Conservation (phyloP, 2,329 filamentous ascomycete species). For the Cytospora schulzeri region DNA sequence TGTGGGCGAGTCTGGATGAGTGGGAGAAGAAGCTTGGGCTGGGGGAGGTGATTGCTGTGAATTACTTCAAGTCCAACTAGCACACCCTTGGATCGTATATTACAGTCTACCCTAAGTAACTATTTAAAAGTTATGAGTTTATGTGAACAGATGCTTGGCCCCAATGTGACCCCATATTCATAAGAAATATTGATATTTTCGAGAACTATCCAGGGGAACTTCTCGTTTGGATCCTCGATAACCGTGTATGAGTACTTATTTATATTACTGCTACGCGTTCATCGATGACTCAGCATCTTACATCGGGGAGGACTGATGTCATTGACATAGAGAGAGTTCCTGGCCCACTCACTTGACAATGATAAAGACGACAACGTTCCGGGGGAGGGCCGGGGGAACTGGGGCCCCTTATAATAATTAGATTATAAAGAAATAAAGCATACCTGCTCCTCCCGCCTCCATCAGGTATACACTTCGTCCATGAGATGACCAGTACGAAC, state of each 20-base stretch:
- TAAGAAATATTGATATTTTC: too few species aligned
- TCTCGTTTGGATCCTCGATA: too few species aligned
- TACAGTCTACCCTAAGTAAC: too few species aligned
- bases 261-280: not conserved
- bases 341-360: not conserved
- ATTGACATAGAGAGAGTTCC: not conserved
- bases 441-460: not conserved
- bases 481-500: slow-evolving; percentile 27
- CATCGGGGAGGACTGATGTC: not conserved
- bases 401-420: not conserved
- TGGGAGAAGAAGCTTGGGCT: slow-evolving; percentile 19
- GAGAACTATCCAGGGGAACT: too few species aligned
- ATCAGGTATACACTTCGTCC: not conserved
- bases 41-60: slow-evolving; percentile 13
- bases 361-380: not conserved
- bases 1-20: slow-evolving; percentile 17
- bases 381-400: too few species aligned
- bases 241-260: too few species aligned
- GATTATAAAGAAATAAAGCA: too few species aligned
- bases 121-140: too few species aligned
- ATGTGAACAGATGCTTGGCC: not conserved
- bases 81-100: too few species aligned
- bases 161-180: too few species aligned
- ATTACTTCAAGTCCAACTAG: slow-evolving; percentile 19
- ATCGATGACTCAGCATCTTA: not conserved